Evolutionary conservation across 2,329 filamentous ascomycete genomes (phyloP).

Genomic region (Aspergillus sp.): DNA sequence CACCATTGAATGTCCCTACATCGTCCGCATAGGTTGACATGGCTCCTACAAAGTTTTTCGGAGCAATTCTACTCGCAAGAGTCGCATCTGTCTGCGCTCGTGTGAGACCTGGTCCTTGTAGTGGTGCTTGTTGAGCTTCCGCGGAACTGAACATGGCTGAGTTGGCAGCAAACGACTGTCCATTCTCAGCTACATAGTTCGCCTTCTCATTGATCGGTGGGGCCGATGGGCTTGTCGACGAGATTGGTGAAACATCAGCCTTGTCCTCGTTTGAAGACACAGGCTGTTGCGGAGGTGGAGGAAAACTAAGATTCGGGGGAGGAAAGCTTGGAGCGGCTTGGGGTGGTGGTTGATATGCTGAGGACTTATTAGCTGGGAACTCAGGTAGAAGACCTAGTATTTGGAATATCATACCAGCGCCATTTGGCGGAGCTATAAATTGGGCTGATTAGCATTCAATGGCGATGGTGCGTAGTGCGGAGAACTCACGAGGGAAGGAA

Average conservation of each 20-base stretch:
- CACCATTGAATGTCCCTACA: constrained; percentile 95
- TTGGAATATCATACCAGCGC: background rate
- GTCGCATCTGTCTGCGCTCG: background rate
- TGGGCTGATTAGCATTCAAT: background rate
- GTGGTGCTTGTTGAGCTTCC: background rate
- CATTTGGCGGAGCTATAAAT: constrained; percentile 13
- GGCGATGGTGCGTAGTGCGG: background rate
- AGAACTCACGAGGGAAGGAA: constrained; percentile 20
- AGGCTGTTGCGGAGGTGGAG: constrained; percentile 24
- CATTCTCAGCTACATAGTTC: background rate
- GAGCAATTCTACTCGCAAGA: background rate
- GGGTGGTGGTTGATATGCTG: constrained; percentile 14
- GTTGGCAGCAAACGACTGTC: background rate
- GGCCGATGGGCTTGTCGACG: background rate
- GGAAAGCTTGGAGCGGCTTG: constrained; percentile 18
- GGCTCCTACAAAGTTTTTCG: constrained; percentile 6
- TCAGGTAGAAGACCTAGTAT: no score
- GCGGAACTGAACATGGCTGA: fast-evolving
- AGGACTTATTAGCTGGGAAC: background rate
- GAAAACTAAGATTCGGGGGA: constrained; percentile 17
- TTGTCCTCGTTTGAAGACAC: constrained; percentile 8
- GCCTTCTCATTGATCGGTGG: constrained; percentile 9
- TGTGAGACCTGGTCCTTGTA: background rate
- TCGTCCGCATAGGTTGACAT: constrained; percentile 67
- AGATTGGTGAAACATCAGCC: background rate